Conservation (phyloP, 1,139 yeast species). For the Yamadazyma atlantica region DNA sequence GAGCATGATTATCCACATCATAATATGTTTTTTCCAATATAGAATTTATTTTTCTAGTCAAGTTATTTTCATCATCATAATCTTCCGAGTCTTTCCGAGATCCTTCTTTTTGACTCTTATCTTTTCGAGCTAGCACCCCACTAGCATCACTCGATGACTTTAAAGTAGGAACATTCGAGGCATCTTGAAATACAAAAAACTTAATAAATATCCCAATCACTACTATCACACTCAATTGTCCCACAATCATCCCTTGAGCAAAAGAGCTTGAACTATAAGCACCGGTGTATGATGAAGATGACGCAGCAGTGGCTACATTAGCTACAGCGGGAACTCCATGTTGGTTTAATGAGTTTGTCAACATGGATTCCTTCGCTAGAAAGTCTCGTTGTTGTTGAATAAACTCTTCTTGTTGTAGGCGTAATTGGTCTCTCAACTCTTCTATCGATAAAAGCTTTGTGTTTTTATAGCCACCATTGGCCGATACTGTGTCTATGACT, state of each 20-base stretch:
- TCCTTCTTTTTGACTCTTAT: slow-evolving; percentile 18
- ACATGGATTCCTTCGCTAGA: slow-evolving; percentile 16
- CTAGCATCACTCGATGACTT: slow-evolving; percentile 31
- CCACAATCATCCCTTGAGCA: slow-evolving; percentile 74
- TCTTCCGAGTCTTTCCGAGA: slow-evolving; percentile 24
- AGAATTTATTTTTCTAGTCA: slow-evolving; percentile 24
- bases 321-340: not conserved
- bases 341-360: slow-evolving; percentile 5
- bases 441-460: slow-evolving; percentile 13
- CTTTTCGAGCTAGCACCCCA: slow-evolving; percentile 40
- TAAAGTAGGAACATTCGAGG: slow-evolving; percentile 40
- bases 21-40: slow-evolving; percentile 90
- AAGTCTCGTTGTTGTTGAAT: slow-evolving; percentile 31
- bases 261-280: slow-evolving; percentile 53
- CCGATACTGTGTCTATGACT: slow-evolving; percentile 1
- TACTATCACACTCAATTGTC: slow-evolving; percentile 80
- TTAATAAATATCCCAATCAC: slow-evolving; percentile 75
- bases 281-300: not conserved
- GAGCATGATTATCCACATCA: slow-evolving; percentile 79
- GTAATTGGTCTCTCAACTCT: slow-evolving; percentile 30
- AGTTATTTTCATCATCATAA: slow-evolving; percentile 18
- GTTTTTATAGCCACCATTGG: not conserved
- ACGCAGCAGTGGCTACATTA: not conserved
- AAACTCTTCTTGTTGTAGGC: slow-evolving; percentile 33
- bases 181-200: slow-evolving; percentile 86